Evolutionary conservation across 2,329 filamentous ascomycete species (phyloP).

Genomic region (Aurifilum marmelostoma): DNA sequence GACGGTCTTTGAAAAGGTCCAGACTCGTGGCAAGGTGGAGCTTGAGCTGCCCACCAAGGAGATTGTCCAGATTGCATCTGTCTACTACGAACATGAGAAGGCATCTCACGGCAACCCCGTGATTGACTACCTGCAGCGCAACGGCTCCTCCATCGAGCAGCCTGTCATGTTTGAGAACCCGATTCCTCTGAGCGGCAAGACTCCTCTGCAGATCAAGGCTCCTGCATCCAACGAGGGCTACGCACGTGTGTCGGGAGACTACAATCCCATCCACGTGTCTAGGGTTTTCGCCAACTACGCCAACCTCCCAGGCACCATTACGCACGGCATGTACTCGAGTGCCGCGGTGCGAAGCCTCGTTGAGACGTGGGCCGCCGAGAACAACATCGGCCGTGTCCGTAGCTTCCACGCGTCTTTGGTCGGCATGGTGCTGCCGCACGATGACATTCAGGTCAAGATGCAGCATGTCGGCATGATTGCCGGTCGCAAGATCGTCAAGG

Average conservation of each 20-base stretch:
- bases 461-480: constrained; percentile 98
- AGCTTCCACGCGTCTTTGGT: constrained; percentile 96
- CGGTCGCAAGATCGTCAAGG: constrained; percentile 98
- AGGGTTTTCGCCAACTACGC: constrained; percentile 96
- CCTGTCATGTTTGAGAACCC: constrained; percentile 96
- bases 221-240: constrained; percentile 98
- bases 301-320: constrained; percentile 94
- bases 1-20: constrained; percentile 85
- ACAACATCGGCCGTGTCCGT: constrained; percentile 94
- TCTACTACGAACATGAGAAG: constrained; percentile 85
- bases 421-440: constrained; percentile 98
- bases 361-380: constrained; percentile 98
- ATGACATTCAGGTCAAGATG: constrained; percentile 91
- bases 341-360: constrained; percentile 94
- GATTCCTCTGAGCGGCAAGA: constrained; percentile 92
- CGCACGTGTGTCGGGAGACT: constrained; percentile 95
- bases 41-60: constrained; percentile 96
- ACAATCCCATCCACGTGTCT: constrained; percentile 98
- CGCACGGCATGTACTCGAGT: constrained; percentile 99
- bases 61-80: constrained; percentile 93
- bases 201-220: constrained; percentile 83
- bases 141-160: constrained; percentile 92
- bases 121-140: constrained; percentile 90
- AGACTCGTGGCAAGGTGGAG: constrained; percentile 90
- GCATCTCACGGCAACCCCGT: constrained; percentile 94